These are phyloP conservation scores for Ephemerocybe angulata DNA, from an alignment of 768 basidiomycete species.

Conservation along the genomic window DNA sequence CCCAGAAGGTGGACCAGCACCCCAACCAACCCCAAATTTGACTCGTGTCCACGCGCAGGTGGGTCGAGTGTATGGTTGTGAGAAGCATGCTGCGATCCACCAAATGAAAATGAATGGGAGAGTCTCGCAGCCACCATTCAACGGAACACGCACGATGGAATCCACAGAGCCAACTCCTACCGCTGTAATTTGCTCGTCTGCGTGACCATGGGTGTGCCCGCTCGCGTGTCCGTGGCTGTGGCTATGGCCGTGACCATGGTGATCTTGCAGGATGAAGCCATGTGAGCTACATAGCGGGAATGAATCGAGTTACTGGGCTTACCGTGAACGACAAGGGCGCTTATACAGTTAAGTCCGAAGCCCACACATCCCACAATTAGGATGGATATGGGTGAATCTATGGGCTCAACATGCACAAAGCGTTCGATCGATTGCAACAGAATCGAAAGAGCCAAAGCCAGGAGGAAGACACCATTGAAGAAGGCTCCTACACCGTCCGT, in stretches of 20 bases:
- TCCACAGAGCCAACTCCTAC: constrained; percentile 12
- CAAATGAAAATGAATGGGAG: background rate
- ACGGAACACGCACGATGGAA: background rate
- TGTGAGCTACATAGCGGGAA: background rate
- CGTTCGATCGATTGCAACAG: constrained; percentile 51
- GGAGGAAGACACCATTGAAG: constrained; percentile 52
- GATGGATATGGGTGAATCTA: constrained; percentile 41
- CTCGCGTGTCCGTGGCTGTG: constrained; percentile 21
- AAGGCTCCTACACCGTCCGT: constrained; percentile 44
- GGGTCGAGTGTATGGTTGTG: constrained; percentile 48
- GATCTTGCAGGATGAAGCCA: constrained; percentile 24
- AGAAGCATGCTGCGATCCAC: constrained; percentile 37
- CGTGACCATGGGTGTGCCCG: background rate
- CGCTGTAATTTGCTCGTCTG: constrained; percentile 4
- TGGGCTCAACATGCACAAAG: constrained; percentile 44
- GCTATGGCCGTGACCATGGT: constrained; percentile 41
- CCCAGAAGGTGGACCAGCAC: constrained; percentile 51
- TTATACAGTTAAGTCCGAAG: constrained; percentile 44
- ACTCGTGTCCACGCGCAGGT: constrained; percentile 27
- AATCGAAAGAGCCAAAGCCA: constrained; percentile 51
- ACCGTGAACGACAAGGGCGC: constrained; percentile 50
- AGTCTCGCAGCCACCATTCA: background rate
- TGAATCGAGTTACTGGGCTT: constrained; percentile 3
- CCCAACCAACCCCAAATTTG: constrained; percentile 45
- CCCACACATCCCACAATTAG: constrained; percentile 49